Evolutionary conservation across 208 protist genomes (phyloP).

Genomic region (Wallacemonas collosoma): DNA sequence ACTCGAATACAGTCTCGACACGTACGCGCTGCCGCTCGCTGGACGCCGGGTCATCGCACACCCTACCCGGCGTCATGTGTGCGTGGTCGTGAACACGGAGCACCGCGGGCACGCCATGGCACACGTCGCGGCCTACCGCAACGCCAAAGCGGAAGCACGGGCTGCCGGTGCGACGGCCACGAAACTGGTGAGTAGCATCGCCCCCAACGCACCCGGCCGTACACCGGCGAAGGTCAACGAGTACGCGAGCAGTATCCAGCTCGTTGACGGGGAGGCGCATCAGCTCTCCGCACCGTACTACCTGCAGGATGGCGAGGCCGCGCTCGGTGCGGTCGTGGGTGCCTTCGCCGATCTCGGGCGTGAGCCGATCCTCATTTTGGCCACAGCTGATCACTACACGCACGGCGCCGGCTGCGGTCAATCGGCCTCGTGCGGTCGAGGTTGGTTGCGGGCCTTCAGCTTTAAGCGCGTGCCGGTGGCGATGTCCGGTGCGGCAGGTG

Average conservation of each 20-base stretch:
- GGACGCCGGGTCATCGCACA: constrained; percentile 70
- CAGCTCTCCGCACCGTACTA: constrained; percentile 61
- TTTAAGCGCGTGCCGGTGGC: constrained; percentile 19
- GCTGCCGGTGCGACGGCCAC: not conserved
- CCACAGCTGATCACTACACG: constrained; percentile 57
- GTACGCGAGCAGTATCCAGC: constrained; percentile 77
- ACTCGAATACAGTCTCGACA: constrained; percentile 74
- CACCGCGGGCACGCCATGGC: constrained; percentile 67
- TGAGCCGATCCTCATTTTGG: constrained; percentile 73
- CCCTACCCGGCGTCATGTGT: constrained; percentile 61
- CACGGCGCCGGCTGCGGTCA: constrained; percentile 69
- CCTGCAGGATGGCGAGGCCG: constrained; percentile 67
- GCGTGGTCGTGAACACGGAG: constrained; percentile 60
- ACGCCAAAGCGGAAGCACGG: not conserved
- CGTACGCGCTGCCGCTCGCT: constrained; percentile 59
- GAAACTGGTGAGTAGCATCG: constrained; percentile 24
- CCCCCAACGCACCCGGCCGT: constrained; percentile 45
- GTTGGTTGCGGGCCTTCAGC: constrained; percentile 71
- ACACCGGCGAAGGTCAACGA: constrained; percentile 57
- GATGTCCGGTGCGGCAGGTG: not conserved
- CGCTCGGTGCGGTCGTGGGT: constrained; percentile 59
- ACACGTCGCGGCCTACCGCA: constrained; percentile 27
- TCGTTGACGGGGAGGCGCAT: constrained; percentile 66
- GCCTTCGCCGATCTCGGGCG: constrained; percentile 73
- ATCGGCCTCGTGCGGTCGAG: constrained; percentile 49